Evolutionary conservation across 768 basidiomycete genomes (phyloP).

Genomic region (Suillus weaverae): DNA sequence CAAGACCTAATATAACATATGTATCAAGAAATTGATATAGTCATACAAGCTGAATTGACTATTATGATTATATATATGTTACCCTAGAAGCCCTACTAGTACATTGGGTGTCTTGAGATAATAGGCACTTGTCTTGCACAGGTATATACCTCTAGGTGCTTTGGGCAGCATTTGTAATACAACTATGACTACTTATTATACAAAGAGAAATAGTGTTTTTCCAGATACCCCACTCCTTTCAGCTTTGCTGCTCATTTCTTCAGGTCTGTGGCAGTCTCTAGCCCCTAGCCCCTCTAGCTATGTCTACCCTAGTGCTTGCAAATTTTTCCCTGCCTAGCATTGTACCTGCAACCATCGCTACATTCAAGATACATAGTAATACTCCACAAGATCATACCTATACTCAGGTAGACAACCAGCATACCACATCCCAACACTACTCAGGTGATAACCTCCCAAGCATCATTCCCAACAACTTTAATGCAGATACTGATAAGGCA

Average conservation of each 20-base stretch:
- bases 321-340: neutral
- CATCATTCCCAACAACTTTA: too few relatives aligned
- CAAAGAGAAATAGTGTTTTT: neutral
- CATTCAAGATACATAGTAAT: neutral
- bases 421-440: too few relatives aligned
- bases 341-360: neutral
- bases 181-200: neutral
- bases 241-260: neutral
- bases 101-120: neutral
- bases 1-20: too few relatives aligned
- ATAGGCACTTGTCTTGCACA: neutral
- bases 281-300: neutral
- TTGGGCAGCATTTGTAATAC: neutral
- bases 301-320: neutral
- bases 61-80: neutral
- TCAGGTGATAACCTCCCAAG: too few relatives aligned
- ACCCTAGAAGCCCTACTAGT: neutral
- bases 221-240: neutral
- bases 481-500: too few relatives aligned
- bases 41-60: neutral
- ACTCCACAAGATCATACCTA: neutral
- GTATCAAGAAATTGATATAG: too few relatives aligned
- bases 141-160: neutral
- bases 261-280: neutral
- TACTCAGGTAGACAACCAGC: too few relatives aligned